Evolutionary conservation across 1,284 basidiomycete genomes (phyloP).

Genomic region (Fomitopsis palustris): DNA sequence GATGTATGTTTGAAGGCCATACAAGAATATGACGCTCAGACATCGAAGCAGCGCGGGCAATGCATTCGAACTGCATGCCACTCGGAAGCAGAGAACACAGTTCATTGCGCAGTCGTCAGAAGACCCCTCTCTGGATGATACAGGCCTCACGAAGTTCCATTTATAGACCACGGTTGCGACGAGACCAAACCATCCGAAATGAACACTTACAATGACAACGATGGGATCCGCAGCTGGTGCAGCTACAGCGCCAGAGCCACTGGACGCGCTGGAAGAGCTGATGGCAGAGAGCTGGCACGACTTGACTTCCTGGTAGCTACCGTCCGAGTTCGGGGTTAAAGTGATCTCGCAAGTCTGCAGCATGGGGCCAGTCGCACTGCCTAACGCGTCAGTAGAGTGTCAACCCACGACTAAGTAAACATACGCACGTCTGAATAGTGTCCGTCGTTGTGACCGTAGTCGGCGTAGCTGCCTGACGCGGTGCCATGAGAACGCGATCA

Average conservation of each 20-base stretch:
- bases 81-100: too few species aligned
- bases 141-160: background rate
- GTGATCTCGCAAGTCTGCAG: constrained; percentile 62
- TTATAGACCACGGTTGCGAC: background rate
- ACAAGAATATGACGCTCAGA: too few species aligned
- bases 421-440: constrained; percentile 33
- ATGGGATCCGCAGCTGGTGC: background rate
- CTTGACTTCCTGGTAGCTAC: constrained; percentile 51
- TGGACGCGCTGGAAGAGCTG: constrained; percentile 8
- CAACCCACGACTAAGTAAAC: background rate
- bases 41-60: too few species aligned
- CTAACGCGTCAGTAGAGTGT: too few species aligned
- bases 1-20: too few species aligned
- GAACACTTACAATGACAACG: constrained; percentile 2
- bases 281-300: constrained; percentile 46
- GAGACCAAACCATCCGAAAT: background rate
- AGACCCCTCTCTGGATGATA: background rate
- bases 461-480: constrained; percentile 19
- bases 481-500: constrained; percentile 18
- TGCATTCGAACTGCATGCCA: too few species aligned
- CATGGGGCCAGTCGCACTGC: constrained; percentile 38
- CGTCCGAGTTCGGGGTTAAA: constrained; percentile 53
- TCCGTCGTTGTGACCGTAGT: constrained; percentile 29
- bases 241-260: constrained; percentile 13
- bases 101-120: too few species aligned